These are phyloP conservation scores for Colletotrichum cereale DNA, from an alignment of 2,329 filamentous ascomycete genomes.

Conservation along the genomic window DNA sequence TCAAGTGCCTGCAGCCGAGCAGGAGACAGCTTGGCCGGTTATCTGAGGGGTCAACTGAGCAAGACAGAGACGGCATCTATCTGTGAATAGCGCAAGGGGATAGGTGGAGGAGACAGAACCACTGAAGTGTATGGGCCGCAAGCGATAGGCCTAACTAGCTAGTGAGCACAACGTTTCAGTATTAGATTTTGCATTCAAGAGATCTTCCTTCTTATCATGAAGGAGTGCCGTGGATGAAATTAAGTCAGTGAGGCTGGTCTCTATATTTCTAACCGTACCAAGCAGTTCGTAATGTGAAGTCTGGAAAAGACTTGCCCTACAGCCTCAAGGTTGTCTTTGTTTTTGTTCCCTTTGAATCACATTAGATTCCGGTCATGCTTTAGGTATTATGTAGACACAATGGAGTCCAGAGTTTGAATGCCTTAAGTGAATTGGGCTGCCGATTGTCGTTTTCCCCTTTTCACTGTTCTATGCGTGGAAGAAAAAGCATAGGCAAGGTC, in stretches of 20 bases:
- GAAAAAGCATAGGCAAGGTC: too few species aligned
- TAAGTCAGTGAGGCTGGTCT: not conserved
- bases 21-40: not conserved
- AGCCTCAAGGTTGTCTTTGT: not conserved
- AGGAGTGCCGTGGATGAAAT: not conserved
- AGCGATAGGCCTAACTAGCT: not conserved
- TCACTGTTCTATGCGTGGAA: too few species aligned
- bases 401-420: not conserved
- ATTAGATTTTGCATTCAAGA: not conserved
- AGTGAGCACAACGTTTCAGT: too few species aligned
- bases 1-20: not conserved
- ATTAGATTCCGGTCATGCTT: not conserved
- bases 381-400: not conserved
- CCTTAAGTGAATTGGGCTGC: not conserved
- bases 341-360: not conserved
- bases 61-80: not conserved
- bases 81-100: not conserved
- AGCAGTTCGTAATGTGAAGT: too few species aligned
- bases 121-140: not conserved
- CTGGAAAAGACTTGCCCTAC: not conserved
- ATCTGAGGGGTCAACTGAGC: not conserved
- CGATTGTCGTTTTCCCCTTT: too few species aligned
- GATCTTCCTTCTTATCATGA: not conserved
- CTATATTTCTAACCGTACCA: too few species aligned
- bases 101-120: not conserved